Evolutionary conservation across 768 basidiomycete species (phyloP).

Genomic region (Naganishia onofrii): DNA sequence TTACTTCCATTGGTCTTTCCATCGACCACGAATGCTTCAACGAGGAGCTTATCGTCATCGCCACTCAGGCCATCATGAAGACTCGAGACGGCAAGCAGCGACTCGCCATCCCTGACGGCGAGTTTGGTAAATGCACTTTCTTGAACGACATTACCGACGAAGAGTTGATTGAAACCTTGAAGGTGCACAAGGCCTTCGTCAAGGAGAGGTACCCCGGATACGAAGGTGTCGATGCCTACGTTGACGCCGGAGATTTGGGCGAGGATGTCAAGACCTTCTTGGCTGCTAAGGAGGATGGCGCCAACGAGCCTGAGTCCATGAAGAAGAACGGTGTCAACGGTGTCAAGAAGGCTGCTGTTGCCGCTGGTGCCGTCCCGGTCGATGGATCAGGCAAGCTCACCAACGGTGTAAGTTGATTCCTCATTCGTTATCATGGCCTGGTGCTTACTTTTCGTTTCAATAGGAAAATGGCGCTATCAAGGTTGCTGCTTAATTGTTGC

Average conservation of each 20-base stretch:
- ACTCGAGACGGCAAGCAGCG: slow-evolving; percentile 51
- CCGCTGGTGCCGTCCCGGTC: slow-evolving; percentile 43
- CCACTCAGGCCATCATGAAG: slow-evolving; percentile 51
- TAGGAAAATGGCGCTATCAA: slow-evolving; percentile 5
- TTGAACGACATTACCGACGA: slow-evolving; percentile 52
- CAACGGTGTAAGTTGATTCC: slow-evolving; percentile 31
- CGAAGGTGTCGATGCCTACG: slow-evolving; percentile 51
- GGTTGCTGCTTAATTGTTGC: slow-evolving; percentile 12
- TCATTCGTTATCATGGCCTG: not conserved
- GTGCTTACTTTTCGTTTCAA: not conserved
- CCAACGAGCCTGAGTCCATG: slow-evolving; percentile 36
- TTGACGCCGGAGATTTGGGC: slow-evolving; percentile 52
- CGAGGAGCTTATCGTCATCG: slow-evolving; percentile 47
- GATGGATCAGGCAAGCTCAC: slow-evolving; percentile 38
- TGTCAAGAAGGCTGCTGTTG: slow-evolving; percentile 40
- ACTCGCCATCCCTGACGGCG: slow-evolving; percentile 51
- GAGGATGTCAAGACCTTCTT: slow-evolving; percentile 46
- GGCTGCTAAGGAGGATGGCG: slow-evolving; percentile 31
- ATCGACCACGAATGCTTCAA: slow-evolving; percentile 52
- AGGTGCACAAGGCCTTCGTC: slow-evolving; percentile 51
- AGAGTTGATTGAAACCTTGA: slow-evolving; percentile 47
- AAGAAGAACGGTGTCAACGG: slow-evolving; percentile 40
- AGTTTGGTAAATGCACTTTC: slow-evolving; percentile 52
- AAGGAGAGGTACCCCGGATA: slow-evolving; percentile 43
- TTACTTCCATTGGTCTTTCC: slow-evolving; percentile 49